Percentiles rank a stretch among this genome's conserved stretches.
phyloP scores from a whole-genome alignment of 2,329 filamentous ascomycete genomes.

The Microdochium nivale region DNA sequence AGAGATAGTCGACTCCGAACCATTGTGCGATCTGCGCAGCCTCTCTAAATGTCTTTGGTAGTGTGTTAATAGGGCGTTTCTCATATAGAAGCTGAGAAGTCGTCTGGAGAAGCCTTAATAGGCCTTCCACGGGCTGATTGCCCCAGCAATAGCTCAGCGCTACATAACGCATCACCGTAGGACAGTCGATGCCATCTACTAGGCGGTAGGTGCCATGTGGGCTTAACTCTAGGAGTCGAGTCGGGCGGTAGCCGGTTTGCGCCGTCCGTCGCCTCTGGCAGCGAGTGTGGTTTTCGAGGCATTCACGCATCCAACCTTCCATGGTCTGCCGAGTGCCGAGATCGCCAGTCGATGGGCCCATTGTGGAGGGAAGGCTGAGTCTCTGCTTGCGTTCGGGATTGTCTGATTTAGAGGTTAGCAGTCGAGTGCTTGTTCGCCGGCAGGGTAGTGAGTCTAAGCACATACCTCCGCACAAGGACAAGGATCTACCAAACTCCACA shows the following conservation, averaged over 20 bases:
- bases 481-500: no score
- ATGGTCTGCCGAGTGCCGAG: slow-evolving; percentile 7
- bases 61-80: not conserved
- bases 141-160: slow-evolving; percentile 13
- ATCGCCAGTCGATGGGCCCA: no score
- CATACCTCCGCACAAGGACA: no score
- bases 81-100: no score
- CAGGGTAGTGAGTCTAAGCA: no score
- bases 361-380: no score
- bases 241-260: slow-evolving; percentile 3
- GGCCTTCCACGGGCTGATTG: slow-evolving; percentile 1
- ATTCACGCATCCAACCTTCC: slow-evolving; percentile 7
- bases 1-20: slow-evolving; percentile 10
- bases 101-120: slow-evolving; percentile 4
- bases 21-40: slow-evolving; percentile 8
- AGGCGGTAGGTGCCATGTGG: slow-evolving; percentile 4
- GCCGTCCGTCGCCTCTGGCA: not conserved
- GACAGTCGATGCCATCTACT: slow-evolving; percentile 3
- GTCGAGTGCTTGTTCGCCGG: no score
- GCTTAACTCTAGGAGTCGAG: slow-evolving; percentile 8
- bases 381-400: not conserved
- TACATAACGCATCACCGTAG: slow-evolving; percentile 5
- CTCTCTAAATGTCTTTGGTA: slow-evolving; percentile 9
- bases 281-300: slow-evolving; percentile 2
- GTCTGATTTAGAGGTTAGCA: no score